phyloP scores from a whole-genome alignment of 2,329 filamentous ascomycete genomes.

The Hypomyces rosellus region DNA sequence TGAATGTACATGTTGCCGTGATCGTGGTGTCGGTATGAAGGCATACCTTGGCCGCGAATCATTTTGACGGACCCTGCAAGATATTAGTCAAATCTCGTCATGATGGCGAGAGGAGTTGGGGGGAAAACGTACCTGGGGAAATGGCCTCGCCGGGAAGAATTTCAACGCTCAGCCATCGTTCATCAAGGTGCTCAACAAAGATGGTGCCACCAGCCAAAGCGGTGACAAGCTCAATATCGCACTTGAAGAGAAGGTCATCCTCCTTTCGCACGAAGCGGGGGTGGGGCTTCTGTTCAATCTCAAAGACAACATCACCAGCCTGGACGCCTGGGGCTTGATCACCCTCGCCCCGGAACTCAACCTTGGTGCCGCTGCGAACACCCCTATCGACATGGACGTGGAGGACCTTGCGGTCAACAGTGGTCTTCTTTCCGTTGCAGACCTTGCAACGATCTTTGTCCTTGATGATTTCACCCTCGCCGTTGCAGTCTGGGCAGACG shows the following conservation, averaged over 20 bases:
- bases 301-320: constrained; percentile 94
- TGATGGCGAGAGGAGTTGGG: not conserved
- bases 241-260: constrained; percentile 91
- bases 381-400: constrained; percentile 97
- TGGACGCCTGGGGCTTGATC: constrained; percentile 91
- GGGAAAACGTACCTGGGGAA: constrained; percentile 65
- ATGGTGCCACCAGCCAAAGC: constrained; percentile 87
- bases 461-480: constrained; percentile 92
- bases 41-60: constrained; percentile 96
- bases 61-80: constrained; percentile 78
- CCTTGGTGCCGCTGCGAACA: constrained; percentile 88
- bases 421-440: constrained; percentile 95
- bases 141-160: constrained; percentile 94
- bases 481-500: constrained; percentile 95
- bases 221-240: constrained; percentile 91
- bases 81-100: not conserved
- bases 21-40: constrained; percentile 90
- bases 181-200: constrained; percentile 93
- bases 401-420: constrained; percentile 94
- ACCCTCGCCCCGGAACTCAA: constrained; percentile 94
- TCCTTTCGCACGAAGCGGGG: constrained; percentile 90
- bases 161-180: constrained; percentile 90
- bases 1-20: constrained; percentile 94
- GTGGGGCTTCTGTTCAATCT: constrained; percentile 99
- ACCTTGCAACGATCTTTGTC: constrained; percentile 97